A percentile compares a stretch with the other conserved stretches of the same genome.
Evolutionary conservation across 768 basidiomycete species (phyloP).

Genomic region (Termitomyces sp.): DNA sequence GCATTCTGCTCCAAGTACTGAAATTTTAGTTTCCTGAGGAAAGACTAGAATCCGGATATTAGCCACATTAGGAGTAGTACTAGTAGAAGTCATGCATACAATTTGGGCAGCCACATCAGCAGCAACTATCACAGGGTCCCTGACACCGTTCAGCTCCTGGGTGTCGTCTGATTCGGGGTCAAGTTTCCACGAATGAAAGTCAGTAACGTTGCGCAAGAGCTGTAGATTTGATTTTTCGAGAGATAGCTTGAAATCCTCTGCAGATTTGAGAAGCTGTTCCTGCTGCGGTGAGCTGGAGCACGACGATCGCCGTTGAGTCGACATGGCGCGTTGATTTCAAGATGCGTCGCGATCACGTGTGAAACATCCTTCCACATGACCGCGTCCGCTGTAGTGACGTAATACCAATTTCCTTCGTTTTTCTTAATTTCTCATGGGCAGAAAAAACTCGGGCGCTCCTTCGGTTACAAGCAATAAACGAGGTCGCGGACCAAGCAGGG

Average conservation of each 20-base stretch:
- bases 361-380: not conserved
- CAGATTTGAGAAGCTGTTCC: slow-evolving; percentile 27
- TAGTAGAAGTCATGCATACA: slow-evolving; percentile 30
- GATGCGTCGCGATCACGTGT: slow-evolving; percentile 2
- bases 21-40: slow-evolving; percentile 79
- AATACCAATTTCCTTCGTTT: not conserved
- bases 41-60: slow-evolving; percentile 38
- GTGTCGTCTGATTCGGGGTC: slow-evolving; percentile 30
- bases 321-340: slow-evolving; percentile 1
- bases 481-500: slow-evolving; percentile 22
- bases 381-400: not conserved
- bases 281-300: slow-evolving; percentile 22
- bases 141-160: slow-evolving; percentile 27
- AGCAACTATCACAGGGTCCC: slow-evolving; percentile 52
- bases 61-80: not conserved
- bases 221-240: slow-evolving; percentile 33
- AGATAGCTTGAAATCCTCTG: slow-evolving; percentile 25
- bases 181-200: slow-evolving; percentile 30
- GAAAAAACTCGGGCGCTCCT: slow-evolving; percentile 30
- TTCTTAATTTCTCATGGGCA: slow-evolving; percentile 27
- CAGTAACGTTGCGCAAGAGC: slow-evolving; percentile 28
- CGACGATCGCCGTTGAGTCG: slow-evolving; percentile 6
- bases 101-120: slow-evolving; percentile 56
- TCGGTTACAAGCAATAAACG: slow-evolving; percentile 29
- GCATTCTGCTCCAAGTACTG: slow-evolving; percentile 89